phyloP scores from a whole-genome alignment of 495 filamentous ascomycete species.

The Tuber calosporum region DNA sequence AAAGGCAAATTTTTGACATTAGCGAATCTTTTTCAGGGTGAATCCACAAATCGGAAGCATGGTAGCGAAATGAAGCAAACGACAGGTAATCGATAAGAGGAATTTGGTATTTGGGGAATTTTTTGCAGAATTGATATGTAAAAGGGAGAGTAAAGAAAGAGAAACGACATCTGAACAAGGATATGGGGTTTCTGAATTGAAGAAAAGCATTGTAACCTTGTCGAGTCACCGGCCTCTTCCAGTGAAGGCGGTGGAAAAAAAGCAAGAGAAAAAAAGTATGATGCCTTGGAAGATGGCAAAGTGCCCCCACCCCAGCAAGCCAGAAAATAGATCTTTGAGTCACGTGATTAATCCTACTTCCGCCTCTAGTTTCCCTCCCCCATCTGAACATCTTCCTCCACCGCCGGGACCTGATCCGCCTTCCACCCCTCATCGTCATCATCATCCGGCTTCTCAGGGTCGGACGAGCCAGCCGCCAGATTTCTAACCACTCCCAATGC shows the following conservation, averaged over 20 bases:
- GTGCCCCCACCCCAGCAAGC: background rate
- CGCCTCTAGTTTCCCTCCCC: background rate
- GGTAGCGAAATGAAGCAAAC: background rate
- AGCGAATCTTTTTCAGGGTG: background rate
- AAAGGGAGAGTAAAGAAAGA: background rate
- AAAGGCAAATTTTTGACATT: background rate
- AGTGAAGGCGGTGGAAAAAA: background rate
- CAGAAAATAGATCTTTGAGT: background rate
- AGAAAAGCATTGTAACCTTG: background rate
- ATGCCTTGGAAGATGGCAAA: background rate
- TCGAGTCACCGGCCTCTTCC: background rate
- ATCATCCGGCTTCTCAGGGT: background rate
- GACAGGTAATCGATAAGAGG: background rate
- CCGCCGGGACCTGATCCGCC: background rate
- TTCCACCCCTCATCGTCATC: background rate
- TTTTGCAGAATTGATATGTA: background rate
- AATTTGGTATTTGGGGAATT: background rate
- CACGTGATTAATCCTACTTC: background rate
- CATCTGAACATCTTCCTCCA: conserved; percentile 3
- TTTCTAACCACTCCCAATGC: background rate
- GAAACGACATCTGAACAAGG: background rate
- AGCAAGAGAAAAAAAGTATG: background rate
- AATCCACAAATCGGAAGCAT: background rate
- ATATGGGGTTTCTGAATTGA: background rate
- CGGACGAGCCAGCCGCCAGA: background rate